These are phyloP conservation scores for Beauveria pseudobassiana DNA, from an alignment of 2,329 filamentous ascomycete genomes.

Conservation along the genomic window DNA sequence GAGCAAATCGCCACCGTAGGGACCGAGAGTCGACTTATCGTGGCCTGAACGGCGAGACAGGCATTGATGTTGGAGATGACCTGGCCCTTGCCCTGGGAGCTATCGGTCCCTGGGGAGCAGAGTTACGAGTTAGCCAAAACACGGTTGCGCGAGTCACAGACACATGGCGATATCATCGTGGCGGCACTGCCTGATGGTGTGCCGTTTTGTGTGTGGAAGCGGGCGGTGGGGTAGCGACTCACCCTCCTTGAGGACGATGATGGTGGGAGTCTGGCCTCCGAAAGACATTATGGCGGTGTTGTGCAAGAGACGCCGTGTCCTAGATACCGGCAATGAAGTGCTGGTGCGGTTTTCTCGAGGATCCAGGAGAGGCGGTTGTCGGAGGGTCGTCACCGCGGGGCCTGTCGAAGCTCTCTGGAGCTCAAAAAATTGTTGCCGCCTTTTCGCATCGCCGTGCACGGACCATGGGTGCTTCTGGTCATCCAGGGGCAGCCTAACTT, in stretches of 20 bases:
- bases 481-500: background rate
- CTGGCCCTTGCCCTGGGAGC: conserved; percentile 94
- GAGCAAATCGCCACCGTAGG: conserved; percentile 92
- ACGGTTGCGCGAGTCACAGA: background rate
- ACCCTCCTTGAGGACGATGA: conserved; percentile 98
- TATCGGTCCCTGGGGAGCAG: conserved; percentile 69
- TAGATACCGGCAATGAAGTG: conserved; percentile 6
- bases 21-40: conserved; percentile 90
- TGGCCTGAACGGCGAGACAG: conserved; percentile 89
- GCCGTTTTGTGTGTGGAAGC: conserved; percentile 9
- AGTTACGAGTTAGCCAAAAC: conserved; percentile 15
- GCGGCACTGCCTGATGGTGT: conserved; percentile 4
- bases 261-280: conserved; percentile 93
- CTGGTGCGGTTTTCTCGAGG: conserved; percentile 14
- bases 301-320: background rate
- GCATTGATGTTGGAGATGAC: conserved; percentile 98
- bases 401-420: conserved; percentile 29
- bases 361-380: conserved; percentile 12
- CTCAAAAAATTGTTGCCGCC: conserved; percentile 46
- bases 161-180: background rate
- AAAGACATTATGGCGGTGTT: conserved; percentile 67
- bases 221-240: conserved; percentile 39
- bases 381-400: conserved; percentile 18
- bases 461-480: conserved; percentile 14
- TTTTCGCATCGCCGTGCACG: conserved; percentile 21